Base-by-base conservation (phyloP, 345 rosid species). In the Limnanthes douglasii region DNA sequence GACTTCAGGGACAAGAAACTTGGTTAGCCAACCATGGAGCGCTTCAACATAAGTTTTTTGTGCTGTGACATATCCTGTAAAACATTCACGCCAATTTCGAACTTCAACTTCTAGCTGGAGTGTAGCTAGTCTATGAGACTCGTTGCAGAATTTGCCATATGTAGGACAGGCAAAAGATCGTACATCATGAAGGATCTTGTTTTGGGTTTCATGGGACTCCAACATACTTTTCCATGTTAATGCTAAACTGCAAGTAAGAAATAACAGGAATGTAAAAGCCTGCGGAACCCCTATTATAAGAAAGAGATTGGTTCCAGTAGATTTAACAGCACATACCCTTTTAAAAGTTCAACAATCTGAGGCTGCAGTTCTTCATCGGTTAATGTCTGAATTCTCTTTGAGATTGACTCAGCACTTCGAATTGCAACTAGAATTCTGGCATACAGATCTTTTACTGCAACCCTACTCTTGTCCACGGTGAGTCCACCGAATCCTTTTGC, bases 321-420 rank as follows among this genome's bases (percentile, higher is more conserved):
- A n/a, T n/a, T n/a, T n/a, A n/a, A 23, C 5, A 26, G 11, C 8
- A 6, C 58, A 22, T 61, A 61, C 76, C 69, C 61, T 5, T 55
- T 47, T 13, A 65, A 41, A 43, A 69, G 52, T 26, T 61, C 72
- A 21, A 55, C 40, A 21, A 65, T 41, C 39, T 65, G 72, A 1
- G 72, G 72, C 18, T 58, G 56, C 45, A 69, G 16, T 52, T 69
- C 69, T 52, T 65, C 69, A 29, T 69, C 76, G 27, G 58, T 54
- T 25, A 69, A 32, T 43, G 39, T 57, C 41, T 46, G 37, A 43
- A 68, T 69, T 46, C 31, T 64, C 13, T 58, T 38, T 1, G 72
- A 65, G 41, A 58, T 65, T 41, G 62, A 48, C 44, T 59, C 65
- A 0, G 48, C 57, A n/a, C 48, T 41, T 8, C 51, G 35, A n/a